Evolutionary conservation across 202 grass and related monocot species (phyloP).

Genomic region (Zoysia matrella): DNA sequence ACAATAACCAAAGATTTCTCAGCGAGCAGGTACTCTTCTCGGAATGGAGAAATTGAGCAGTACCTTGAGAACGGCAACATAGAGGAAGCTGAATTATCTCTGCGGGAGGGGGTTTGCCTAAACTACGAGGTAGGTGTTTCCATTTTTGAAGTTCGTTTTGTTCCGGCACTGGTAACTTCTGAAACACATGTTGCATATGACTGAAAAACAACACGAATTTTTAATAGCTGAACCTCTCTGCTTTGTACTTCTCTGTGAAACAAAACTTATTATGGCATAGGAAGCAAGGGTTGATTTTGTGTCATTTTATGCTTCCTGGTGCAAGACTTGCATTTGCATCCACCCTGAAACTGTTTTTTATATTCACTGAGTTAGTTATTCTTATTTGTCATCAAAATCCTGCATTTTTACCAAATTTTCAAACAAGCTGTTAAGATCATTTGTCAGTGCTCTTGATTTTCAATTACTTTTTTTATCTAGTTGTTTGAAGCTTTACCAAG

Average conservation of each 20-base stretch:
- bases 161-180: neutral
- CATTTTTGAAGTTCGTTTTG: constrained; percentile 17
- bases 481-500: constrained; percentile 35
- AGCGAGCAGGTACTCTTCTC: constrained; percentile 51
- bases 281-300: neutral
- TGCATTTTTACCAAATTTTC: constrained; percentile 9
- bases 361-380: constrained; percentile 1
- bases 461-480: constrained; percentile 26
- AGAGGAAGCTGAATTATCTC: constrained; percentile 84
- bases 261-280: neutral
- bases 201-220: neutral
- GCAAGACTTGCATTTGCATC: constrained; percentile 9
- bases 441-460: constrained; percentile 31
- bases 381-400: neutral
- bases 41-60: constrained; percentile 60
- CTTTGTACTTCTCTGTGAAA: constrained; percentile 24
- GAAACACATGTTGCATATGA: constrained; percentile 20
- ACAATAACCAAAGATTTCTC: constrained; percentile 52
- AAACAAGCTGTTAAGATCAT: neutral
- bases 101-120: constrained; percentile 73
- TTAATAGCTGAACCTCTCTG: constrained; percentile 28
- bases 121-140: constrained; percentile 75
- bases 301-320: constrained; percentile 2
- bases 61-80: constrained; percentile 80
- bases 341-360: neutral